Percentiles rank a stretch among this genome's conserved stretches.
Conservation (phyloP, 1,284 basidiomycete species). For the Porodaedalea pini region DNA sequence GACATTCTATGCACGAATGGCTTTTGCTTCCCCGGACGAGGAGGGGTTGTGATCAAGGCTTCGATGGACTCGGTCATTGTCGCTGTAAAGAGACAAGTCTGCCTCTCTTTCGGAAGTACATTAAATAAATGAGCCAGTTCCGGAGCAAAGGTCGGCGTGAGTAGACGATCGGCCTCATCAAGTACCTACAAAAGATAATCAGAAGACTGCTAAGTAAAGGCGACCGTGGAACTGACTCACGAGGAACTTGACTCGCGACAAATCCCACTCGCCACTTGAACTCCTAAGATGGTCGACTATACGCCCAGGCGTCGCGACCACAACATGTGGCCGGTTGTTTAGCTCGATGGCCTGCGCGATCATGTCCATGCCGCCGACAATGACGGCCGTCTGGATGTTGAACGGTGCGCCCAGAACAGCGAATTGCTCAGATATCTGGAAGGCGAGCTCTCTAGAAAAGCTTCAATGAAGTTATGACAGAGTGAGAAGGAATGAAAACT, state of each 20-base stretch:
- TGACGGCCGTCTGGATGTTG: constrained; percentile 79
- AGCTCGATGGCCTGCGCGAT: constrained; percentile 91
- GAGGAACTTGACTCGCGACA: constrained; percentile 83
- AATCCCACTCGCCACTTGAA: constrained; percentile 77
- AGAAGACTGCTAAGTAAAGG: background rate
- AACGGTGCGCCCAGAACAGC: constrained; percentile 83
- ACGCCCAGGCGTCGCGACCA: constrained; percentile 95
- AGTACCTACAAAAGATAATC: constrained; percentile 56
- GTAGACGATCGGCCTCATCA: constrained; percentile 93
- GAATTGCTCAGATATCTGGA: constrained; percentile 97
- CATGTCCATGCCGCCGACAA: constrained; percentile 99
- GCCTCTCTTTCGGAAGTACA: constrained; percentile 78
- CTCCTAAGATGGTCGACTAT: constrained; percentile 89
- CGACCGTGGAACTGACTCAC: constrained; percentile 42
- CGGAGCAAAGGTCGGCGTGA: constrained; percentile 87
- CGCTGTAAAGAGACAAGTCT: constrained; percentile 96
- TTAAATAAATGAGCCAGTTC: constrained; percentile 82
- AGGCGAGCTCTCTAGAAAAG: constrained; percentile 80
- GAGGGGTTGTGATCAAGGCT: constrained; percentile 68
- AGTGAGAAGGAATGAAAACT: constrained; percentile 23
- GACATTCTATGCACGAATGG: constrained; percentile 87
- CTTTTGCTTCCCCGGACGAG: constrained; percentile 77
- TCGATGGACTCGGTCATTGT: constrained; percentile 90
- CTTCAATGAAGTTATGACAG: background rate
- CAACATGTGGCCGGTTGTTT: constrained; percentile 82